Percentiles rank a stretch among this genome's conserved stretches.
Conservation (phyloP, 306 rosid species). For the Acacia crassicarpa region DNA sequence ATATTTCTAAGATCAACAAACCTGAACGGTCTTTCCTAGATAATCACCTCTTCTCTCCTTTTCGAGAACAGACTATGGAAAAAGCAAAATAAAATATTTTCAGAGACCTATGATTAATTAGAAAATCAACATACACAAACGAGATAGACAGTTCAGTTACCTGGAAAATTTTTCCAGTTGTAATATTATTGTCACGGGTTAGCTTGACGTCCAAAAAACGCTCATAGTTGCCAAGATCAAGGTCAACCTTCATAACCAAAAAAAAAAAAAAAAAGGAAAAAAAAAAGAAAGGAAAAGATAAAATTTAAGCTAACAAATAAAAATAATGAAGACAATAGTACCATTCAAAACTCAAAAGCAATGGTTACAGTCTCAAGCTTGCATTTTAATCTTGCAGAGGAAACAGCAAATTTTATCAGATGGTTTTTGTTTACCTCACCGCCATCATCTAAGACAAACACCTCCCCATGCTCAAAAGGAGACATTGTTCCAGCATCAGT, state of each 20-base stretch:
- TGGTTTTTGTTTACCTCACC: slow-evolving; percentile 64
- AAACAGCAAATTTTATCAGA: slow-evolving; percentile 1
- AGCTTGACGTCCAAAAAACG: slow-evolving; percentile 75
- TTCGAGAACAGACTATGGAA: slow-evolving; percentile 66
- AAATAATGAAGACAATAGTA: not conserved
- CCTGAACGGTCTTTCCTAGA: slow-evolving; percentile 93
- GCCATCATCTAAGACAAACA: slow-evolving; percentile 82
- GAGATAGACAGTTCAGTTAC: slow-evolving; percentile 31
- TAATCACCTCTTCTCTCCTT: slow-evolving; percentile 89
- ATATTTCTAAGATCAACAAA: slow-evolving; percentile 22
- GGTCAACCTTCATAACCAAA: slow-evolving; percentile 68
- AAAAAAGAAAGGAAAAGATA: not conserved
- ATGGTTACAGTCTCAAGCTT: slow-evolving; percentile 8
- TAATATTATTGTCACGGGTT: slow-evolving; percentile 83
- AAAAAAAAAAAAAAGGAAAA: slow-evolving; percentile 10
- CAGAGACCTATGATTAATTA: slow-evolving; percentile 8
- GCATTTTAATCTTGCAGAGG: not conserved
- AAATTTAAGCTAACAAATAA: slow-evolving; percentile 3
- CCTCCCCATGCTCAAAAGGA: slow-evolving; percentile 90
- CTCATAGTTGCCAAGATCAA: slow-evolving; percentile 91
- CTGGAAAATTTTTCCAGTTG: slow-evolving; percentile 92
- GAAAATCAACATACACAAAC: slow-evolving; percentile 9
- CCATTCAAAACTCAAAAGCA: slow-evolving; percentile 14
- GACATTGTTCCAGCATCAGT: slow-evolving; percentile 93
- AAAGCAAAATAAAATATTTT: slow-evolving; percentile 20